Evolutionary conservation across 2,329 filamentous ascomycete species (phyloP).

Genomic region (Fusarium graminum): DNA sequence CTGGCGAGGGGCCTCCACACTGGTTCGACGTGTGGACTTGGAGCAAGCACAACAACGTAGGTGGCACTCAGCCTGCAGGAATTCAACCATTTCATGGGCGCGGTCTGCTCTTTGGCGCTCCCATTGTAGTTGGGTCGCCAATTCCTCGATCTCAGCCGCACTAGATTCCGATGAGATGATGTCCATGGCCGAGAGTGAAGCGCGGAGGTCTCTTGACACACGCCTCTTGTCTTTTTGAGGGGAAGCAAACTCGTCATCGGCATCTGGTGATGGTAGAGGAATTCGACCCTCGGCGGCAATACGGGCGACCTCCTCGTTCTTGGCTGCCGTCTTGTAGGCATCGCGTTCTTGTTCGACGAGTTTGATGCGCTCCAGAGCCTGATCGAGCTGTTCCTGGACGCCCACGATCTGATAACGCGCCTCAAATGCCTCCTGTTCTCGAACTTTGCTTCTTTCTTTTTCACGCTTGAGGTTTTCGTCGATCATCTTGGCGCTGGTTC

Average conservation of each 20-base stretch:
- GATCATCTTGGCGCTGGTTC: slow-evolving; percentile 65
- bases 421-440: slow-evolving; percentile 77
- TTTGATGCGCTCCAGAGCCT: slow-evolving; percentile 72
- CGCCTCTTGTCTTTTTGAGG: slow-evolving; percentile 68
- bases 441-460: slow-evolving; percentile 69
- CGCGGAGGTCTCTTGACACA: slow-evolving; percentile 55
- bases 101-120: slow-evolving; percentile 74
- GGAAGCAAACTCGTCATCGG: slow-evolving; percentile 72
- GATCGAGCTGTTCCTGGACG: slow-evolving; percentile 75
- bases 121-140: slow-evolving; percentile 66
- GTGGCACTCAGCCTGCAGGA: slow-evolving; percentile 80
- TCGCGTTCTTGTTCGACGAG: slow-evolving; percentile 80
- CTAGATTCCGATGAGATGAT: slow-evolving; percentile 67
- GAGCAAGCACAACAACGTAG: slow-evolving; percentile 75
- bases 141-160: slow-evolving; percentile 70
- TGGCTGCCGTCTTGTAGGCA: slow-evolving; percentile 76
- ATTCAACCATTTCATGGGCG: slow-evolving; percentile 79
- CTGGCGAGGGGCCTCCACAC: slow-evolving; percentile 32
- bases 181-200: slow-evolving; percentile 63
- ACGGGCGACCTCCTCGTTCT: slow-evolving; percentile 79
- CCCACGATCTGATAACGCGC: slow-evolving; percentile 75
- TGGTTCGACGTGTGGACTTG: slow-evolving; percentile 50
- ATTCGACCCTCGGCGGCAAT: slow-evolving; percentile 79
- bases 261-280: slow-evolving; percentile 70
- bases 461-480: slow-evolving; percentile 73